Conservation (phyloP, 2,329 filamentous ascomycete genomes). For the Pseudogymnoascus sp. region DNA sequence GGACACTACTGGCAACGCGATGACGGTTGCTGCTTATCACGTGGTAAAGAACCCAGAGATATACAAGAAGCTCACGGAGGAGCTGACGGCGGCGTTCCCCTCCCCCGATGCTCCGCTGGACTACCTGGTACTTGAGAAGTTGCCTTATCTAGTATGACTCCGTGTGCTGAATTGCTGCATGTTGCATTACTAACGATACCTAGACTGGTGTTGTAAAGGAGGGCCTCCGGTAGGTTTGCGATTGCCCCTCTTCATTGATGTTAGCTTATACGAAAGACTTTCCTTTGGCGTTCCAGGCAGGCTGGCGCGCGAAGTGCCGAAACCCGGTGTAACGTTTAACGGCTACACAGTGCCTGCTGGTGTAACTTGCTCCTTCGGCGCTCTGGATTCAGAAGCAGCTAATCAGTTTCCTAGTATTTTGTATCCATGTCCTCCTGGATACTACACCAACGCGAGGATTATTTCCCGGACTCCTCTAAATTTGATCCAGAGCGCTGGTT, state of each 20-base stretch:
- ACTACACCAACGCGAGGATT: conserved; percentile 26
- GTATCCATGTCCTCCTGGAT: conserved; percentile 30
- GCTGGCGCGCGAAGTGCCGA: conserved; percentile 28
- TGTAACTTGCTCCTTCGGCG: conserved; percentile 15
- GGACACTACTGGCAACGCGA: conserved; percentile 30
- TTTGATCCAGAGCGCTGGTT: conserved; percentile 33
- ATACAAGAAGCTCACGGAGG: conserved; percentile 21
- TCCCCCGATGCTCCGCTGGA: conserved; percentile 21
- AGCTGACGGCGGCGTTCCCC: conserved; percentile 27
- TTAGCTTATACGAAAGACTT: conserved; percentile 13
- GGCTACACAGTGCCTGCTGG: conserved; percentile 27
- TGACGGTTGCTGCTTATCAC: conserved; percentile 28
- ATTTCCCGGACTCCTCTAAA: conserved; percentile 28
- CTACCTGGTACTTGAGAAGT: conserved; percentile 26
- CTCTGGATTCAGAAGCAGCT: background rate
- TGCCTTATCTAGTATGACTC: conserved; percentile 27
- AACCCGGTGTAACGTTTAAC: conserved; percentile 25
- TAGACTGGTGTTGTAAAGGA: conserved; percentile 31
- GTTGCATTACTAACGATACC: conserved; percentile 8
- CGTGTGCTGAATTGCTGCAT: background rate
- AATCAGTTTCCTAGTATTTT: conserved; percentile 10
- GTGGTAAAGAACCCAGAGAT: conserved; percentile 23
- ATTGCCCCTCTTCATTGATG: background rate
- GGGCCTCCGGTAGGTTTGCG: conserved; percentile 25
- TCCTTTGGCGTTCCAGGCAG: conserved; percentile 27